Percentiles rank a stretch among this genome's conserved stretches.
Evolutionary conservation across 495 filamentous ascomycete genomes (phyloP).

Genomic region (Xylaria intraflava): DNA sequence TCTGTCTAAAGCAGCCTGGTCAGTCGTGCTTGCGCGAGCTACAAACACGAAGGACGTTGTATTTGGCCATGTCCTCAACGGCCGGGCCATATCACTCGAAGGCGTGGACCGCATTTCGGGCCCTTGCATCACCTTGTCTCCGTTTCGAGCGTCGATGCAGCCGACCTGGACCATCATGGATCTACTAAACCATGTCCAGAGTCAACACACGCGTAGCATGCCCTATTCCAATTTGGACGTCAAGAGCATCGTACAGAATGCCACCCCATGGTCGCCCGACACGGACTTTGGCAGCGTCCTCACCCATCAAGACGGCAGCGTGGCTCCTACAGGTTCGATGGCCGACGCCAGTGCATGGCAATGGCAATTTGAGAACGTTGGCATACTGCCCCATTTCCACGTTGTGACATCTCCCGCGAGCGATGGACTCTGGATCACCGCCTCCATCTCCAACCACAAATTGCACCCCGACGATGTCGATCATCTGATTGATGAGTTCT

Average conservation of each 20-base stretch:
- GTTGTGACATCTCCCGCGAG: not conserved
- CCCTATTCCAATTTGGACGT: not conserved
- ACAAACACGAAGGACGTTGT: conserved; percentile 36
- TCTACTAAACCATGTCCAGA: conserved; percentile 2
- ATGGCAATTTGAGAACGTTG: not conserved
- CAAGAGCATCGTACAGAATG: not conserved
- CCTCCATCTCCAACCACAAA: not conserved
- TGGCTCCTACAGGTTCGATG: not conserved
- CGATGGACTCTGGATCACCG: not conserved
- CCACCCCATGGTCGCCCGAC: not conserved
- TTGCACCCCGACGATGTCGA: not conserved
- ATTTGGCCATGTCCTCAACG: conserved; percentile 49
- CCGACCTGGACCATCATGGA: not conserved
- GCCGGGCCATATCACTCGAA: conserved; percentile 46
- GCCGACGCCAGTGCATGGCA: not conserved
- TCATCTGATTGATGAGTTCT: not conserved
- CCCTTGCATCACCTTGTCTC: conserved; percentile 1
- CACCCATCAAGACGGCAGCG: not conserved
- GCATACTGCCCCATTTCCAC: not conserved
- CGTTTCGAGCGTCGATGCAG: not conserved
- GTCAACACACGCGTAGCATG: conserved; percentile 2
- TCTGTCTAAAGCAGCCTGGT: conserved; percentile 53
- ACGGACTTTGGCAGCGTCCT: not conserved
- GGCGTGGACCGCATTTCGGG: not conserved
- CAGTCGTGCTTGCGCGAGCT: conserved; percentile 20